Conservation (phyloP, 495 filamentous ascomycete genomes). For the Aspergillus bertholletiae region DNA sequence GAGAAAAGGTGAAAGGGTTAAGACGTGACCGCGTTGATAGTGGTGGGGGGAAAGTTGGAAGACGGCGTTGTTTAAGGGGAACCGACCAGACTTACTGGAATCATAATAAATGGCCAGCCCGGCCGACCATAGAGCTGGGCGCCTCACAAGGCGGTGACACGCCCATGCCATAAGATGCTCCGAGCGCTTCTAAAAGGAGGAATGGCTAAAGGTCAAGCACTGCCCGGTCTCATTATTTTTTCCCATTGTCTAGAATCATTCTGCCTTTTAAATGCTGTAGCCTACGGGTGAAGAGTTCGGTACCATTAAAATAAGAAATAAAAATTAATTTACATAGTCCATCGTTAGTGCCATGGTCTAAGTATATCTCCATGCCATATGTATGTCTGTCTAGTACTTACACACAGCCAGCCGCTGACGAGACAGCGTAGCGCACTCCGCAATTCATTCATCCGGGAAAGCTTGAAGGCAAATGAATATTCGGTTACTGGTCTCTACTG, state of each 20-base stretch:
- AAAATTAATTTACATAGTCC: background rate
- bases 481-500: background rate
- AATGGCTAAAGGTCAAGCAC: slow-evolving; percentile 5
- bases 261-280: background rate
- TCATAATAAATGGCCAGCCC: slow-evolving; percentile 13
- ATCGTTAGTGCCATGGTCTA: background rate
- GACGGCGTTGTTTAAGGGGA: slow-evolving; percentile 18
- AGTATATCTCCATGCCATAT: background rate
- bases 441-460: background rate
- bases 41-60: slow-evolving; percentile 11
- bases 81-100: slow-evolving; percentile 5
- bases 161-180: slow-evolving; percentile 9
- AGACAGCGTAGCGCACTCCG: background rate
- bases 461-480: background rate
- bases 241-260: slow-evolving; percentile 1
- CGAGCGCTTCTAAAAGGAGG: slow-evolving; percentile 2
- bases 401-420: too few species aligned
- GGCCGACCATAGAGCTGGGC: slow-evolving; percentile 11
- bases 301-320: too few species aligned
- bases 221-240: background rate
- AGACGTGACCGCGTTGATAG: slow-evolving; percentile 4
- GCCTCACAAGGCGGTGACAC: slow-evolving; percentile 22
- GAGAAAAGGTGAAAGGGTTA: slow-evolving; percentile 7
- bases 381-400: too few species aligned
- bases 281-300: background rate